Evolutionary conservation across 75 land plant species (phyloP), one percentile per base, ranked within the genome.

Genomic region (Pseudotsuga menziesii): DNA sequence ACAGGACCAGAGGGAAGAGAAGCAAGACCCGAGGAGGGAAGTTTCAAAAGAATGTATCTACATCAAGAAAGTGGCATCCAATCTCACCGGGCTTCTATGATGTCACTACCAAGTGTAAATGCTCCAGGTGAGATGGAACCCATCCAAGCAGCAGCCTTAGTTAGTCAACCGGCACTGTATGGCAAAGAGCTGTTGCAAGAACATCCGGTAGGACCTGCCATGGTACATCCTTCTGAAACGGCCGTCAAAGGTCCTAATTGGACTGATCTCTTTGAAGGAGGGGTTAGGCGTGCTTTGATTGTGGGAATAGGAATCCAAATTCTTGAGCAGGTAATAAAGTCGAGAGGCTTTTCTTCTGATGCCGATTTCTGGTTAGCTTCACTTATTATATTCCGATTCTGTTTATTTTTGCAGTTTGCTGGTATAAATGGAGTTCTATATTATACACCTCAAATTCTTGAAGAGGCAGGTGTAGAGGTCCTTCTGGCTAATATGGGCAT

Each of bases 351-450:
- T 69, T 64, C 35, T 32, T 32, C 16, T 64, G n/a, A 20, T 39
- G 14, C n/a, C 39, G 72, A 69, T 69, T 69, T 41, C 23, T 41
- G 7, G 19, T 41, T 41, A 69, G 72, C 52, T 69, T 69, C 48
- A 39, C 72, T 41, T 20, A 41, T 69, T 17, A 76, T 62, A 35
- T 71, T 60, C 17, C 27, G 14, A 6, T 44, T 72, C 54, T 71
- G 57, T 57, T 60, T 23, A 22, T 64, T n/a, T 60, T 58, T 79
- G 89, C 61, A 96, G 98, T 87, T 96, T 79, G 80, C 92, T 77
- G 98, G 98, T 26, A 96, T 96, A 58, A 96, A 96, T 84, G 98
- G 98, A 16, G 92, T 96, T 25, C 86, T 96, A 4, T 94, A 96
- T 84, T 96, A 91, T 78, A 90, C 93, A 25, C 98, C 98, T 55